Percentiles rank a stretch among this genome's conserved stretches.
Conservation (phyloP, 2,329 filamentous ascomycete species). For the Diaporthe sp. region DNA sequence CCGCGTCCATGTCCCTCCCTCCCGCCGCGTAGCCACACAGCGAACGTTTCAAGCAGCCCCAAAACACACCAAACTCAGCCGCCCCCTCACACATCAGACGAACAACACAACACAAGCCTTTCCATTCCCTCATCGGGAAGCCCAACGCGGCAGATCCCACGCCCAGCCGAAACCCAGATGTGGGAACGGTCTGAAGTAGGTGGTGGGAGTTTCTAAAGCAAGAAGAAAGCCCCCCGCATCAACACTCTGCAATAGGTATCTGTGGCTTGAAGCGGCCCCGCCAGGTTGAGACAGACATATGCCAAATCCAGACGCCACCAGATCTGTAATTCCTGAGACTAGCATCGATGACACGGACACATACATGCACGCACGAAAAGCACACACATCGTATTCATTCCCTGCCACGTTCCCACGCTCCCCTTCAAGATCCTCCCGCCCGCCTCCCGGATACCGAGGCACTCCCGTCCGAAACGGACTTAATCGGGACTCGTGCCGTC, state of each 20-base stretch:
- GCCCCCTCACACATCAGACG: conserved; percentile 5
- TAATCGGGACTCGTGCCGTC: neutral
- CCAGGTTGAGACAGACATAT: neutral
- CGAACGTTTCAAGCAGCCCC: conserved; percentile 23
- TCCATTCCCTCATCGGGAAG: neutral
- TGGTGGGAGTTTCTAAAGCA: too few relatives aligned
- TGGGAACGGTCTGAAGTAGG: neutral
- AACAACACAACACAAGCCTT: neutral
- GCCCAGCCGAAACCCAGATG: conserved; percentile 15
- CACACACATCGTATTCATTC: neutral
- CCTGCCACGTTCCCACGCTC: neutral
- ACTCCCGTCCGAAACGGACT: neutral
- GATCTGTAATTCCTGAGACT: neutral
- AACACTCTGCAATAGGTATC: conserved; percentile 3
- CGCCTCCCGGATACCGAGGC: neutral
- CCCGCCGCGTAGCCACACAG: conserved; percentile 15
- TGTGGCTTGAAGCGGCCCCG: neutral
- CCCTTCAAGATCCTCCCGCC: neutral
- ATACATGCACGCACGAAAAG: neutral
- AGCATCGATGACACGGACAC: neutral
- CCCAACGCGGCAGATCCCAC: conserved; percentile 17
- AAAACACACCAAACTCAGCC: conserved; percentile 2
- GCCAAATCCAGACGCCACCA: neutral
- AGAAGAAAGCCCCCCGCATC: conserved; percentile 18
- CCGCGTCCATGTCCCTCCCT: neutral